Conservation (phyloP, 352 stramenopile genomes). For the Peronosclerospora sorghi region DNA sequence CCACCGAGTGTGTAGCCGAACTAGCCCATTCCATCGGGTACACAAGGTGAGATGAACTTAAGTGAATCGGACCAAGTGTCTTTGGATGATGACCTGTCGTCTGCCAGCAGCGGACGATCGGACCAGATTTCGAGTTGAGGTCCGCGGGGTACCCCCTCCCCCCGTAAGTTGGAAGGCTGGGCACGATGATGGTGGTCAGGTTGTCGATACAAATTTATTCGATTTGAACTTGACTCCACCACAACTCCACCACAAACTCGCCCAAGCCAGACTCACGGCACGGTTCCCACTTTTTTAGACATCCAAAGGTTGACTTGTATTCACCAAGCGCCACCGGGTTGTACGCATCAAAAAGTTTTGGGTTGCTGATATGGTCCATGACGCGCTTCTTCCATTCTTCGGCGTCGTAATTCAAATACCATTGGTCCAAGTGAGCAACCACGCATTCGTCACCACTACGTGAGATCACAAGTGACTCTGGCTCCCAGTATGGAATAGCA, state of each 20-base stretch:
- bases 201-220: too few species aligned
- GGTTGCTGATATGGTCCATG: constrained; percentile 89
- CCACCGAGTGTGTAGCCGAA: too few species aligned
- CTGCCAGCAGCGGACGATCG: too few species aligned
- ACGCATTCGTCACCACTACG: constrained; percentile 98
- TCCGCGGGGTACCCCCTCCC: too few species aligned
- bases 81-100: too few species aligned
- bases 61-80: too few species aligned
- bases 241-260: constrained; percentile 99
- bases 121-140: too few species aligned
- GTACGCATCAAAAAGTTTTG: constrained; percentile 91
- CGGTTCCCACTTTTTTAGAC: constrained; percentile 99
- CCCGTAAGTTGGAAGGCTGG: too few species aligned
- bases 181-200: too few species aligned
- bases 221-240: too few species aligned
- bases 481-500: constrained; percentile 97
- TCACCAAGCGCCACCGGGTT: constrained; percentile 87
- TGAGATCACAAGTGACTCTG: constrained; percentile 95
- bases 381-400: constrained; percentile 96
- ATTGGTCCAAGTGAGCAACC: constrained; percentile 98
- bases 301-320: constrained; percentile 97
- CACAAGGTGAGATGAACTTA: too few species aligned
- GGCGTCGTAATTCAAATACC: constrained; percentile 98
- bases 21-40: too few species aligned
- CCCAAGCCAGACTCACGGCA: constrained; percentile 96